These are phyloP conservation scores for Phytomonas sp. DNA, from an alignment of 208 protist species.

Conservation along the genomic window DNA sequence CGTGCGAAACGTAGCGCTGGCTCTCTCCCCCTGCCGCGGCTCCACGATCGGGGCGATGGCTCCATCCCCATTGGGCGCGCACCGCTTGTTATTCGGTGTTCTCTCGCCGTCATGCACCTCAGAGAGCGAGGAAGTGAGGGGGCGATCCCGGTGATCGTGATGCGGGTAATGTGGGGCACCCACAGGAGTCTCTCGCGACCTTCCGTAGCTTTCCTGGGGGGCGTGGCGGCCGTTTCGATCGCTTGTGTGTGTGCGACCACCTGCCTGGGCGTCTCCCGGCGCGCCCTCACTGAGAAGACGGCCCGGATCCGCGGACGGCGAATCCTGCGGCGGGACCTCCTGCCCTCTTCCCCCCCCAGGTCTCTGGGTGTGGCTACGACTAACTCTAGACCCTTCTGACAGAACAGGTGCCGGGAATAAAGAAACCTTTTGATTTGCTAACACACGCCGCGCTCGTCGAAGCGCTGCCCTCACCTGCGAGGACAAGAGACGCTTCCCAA, in stretches of 20 bases:
- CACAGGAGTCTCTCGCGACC: background rate
- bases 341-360: background rate
- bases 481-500: conserved; percentile 30
- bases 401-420: background rate
- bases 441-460: conserved; percentile 14
- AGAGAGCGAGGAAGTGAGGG: background rate
- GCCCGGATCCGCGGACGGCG: background rate
- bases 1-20: background rate
- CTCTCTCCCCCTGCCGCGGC: background rate
- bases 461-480: conserved; percentile 14
- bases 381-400: background rate
- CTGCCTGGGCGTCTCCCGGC: background rate
- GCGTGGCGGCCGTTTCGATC: background rate
- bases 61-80: background rate
- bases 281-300: background rate
- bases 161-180: background rate
- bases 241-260: background rate
- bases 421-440: background rate
- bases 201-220: background rate
- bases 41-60: background rate
- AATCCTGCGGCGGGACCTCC: background rate
- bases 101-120: background rate
- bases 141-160: background rate
- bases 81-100: background rate
- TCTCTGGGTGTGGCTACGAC: background rate